These are phyloP conservation scores for Mrakia frigida DNA, from an alignment of 768 basidiomycete species.

Conservation along the genomic window DNA sequence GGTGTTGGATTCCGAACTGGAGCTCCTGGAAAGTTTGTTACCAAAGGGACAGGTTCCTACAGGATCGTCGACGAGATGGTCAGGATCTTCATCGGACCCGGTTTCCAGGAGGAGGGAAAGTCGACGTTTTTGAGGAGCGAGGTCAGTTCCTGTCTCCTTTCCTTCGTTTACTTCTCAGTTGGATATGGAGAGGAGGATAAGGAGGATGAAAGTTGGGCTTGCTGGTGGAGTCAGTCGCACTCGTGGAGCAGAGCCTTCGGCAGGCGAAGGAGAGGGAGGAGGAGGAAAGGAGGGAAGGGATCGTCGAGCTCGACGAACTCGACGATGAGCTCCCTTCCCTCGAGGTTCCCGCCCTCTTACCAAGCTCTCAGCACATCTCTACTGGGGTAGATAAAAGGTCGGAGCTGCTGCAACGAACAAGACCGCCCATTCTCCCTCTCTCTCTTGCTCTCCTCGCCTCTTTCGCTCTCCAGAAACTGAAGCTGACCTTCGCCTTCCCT, in stretches of 20 bases:
- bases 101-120: conserved; percentile 5
- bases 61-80: conserved; percentile 75
- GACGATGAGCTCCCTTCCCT: no score
- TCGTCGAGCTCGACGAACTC: background rate
- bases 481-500: background rate
- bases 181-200: background rate
- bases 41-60: conserved; percentile 68
- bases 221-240: no score
- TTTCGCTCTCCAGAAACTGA: background rate
- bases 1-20: conserved; percentile 75
- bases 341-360: no score
- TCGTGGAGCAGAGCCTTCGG: no score
- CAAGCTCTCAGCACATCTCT: no score
- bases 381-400: no score
- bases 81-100: conserved; percentile 74
- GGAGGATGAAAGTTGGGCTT: background rate
- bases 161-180: background rate
- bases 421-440: background rate
- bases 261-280: background rate
- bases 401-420: background rate
- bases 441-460: background rate
- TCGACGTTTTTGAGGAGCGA: conserved; percentile 8
- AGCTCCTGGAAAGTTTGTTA: conserved; percentile 77
- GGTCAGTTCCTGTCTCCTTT: background rate
- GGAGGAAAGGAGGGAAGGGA: background rate